phyloP scores from a whole-genome alignment of 1,139 yeast species.

The Pichia kudriavzevii region DNA sequence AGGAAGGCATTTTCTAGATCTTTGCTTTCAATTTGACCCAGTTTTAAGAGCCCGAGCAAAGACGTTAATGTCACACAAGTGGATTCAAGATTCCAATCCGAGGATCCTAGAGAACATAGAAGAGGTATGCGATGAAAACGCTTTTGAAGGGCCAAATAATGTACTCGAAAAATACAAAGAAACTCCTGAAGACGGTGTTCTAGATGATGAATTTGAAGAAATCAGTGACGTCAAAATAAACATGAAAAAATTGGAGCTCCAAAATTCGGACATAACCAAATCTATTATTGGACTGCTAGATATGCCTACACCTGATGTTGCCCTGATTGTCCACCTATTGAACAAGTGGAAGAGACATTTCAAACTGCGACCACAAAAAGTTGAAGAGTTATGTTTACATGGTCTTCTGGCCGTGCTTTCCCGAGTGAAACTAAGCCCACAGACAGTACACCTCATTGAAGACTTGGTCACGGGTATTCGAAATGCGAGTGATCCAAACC shows the following conservation, averaged over 20 bases:
- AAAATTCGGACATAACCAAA: no score
- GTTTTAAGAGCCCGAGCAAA: conserved; percentile 51
- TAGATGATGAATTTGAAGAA: no score
- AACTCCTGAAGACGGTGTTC: no score
- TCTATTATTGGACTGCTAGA: no score
- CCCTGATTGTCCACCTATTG: neutral
- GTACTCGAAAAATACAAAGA: no score
- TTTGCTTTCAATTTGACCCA: conserved; percentile 77
- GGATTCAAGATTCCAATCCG: conserved; percentile 36
- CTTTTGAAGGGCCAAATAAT: no score
- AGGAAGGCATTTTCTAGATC: conserved; percentile 57
- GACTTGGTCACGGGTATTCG: no score
- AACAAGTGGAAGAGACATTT: neutral
- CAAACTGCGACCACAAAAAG: neutral
- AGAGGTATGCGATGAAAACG: conserved; percentile 10
- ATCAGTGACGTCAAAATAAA: no score
- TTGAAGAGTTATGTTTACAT: neutral
- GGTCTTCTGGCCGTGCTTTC: neutral
- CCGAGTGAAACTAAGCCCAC: neutral
- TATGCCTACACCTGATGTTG: no score
- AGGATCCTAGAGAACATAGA: conserved; percentile 13
- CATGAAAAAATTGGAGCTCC: no score
- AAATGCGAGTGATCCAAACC: no score
- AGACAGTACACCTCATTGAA: no score
- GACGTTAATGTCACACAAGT: conserved; percentile 50